Percentiles rank a stretch among this genome's conserved stretches.
phyloP scores from a whole-genome alignment of 176 grass and related monocot genomes.

The Tillandsia fasciculata region DNA sequence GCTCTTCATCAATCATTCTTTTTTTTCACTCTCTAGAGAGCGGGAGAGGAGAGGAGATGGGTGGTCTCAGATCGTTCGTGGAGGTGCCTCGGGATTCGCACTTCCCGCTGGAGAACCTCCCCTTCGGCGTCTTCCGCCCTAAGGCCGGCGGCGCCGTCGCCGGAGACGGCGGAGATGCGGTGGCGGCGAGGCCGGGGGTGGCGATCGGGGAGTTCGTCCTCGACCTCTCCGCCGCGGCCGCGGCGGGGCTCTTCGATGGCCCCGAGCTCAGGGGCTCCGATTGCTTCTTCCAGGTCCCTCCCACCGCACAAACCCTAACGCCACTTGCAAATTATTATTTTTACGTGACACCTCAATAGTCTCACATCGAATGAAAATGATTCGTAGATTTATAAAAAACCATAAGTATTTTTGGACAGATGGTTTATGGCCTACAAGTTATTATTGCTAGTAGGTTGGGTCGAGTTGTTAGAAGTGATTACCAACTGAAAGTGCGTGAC shows the following conservation, averaged over 20 bases:
- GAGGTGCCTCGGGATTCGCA: constrained; percentile 60
- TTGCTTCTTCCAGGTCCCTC: constrained; percentile 61
- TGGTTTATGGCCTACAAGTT: no score
- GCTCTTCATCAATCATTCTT: neutral
- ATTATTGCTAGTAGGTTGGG: no score
- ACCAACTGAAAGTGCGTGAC: no score
- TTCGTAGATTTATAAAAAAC: no score
- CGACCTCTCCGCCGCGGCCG: constrained; percentile 70
- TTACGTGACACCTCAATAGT: no score
- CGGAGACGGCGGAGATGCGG: neutral
- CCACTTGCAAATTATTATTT: no score
- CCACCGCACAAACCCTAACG: no score
- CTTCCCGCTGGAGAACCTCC: constrained; percentile 95
- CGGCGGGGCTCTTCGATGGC: constrained; percentile 76
- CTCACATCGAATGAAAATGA: no score
- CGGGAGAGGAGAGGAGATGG: constrained; percentile 25
- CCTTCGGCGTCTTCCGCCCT: constrained; percentile 73
- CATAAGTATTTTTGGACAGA: no score
- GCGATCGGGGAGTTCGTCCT: constrained; percentile 79
- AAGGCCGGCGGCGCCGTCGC: neutral
- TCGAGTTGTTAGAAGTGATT: no score
- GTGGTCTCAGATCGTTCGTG: constrained; percentile 65
- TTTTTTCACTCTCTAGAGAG: neutral
- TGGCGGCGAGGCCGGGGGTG: constrained; percentile 53
- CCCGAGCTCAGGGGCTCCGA: constrained; percentile 49